Conservation (phyloP, 108 stramenopile genomes). For the Epithemia pelagica region DNA sequence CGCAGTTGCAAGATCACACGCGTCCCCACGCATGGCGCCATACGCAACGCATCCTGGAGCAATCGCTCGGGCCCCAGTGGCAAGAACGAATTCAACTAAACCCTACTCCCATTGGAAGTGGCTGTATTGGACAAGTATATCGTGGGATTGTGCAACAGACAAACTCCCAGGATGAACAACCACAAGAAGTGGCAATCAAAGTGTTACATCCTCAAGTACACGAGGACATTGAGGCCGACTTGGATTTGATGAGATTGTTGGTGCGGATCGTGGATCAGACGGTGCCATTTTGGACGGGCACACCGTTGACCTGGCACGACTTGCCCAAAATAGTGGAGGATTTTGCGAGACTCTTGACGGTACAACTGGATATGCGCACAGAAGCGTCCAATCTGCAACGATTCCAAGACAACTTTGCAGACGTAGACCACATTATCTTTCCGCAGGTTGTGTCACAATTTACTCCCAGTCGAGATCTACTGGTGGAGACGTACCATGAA, state of each 20-base stretch:
- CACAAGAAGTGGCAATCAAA: conserved; percentile 44
- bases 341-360: conserved; percentile 67
- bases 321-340: conserved; percentile 69
- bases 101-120: conserved; percentile 39
- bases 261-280: conserved; percentile 19
- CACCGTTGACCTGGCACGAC: conserved; percentile 36
- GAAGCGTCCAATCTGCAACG: conserved; percentile 72
- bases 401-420: conserved; percentile 64
- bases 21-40: conserved; percentile 47
- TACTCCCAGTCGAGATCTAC: conserved; percentile 45
- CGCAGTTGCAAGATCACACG: conserved; percentile 53
- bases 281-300: conserved; percentile 7
- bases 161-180: background rate
- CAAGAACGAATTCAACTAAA: conserved; percentile 27
- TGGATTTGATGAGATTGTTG: conserved; percentile 42
- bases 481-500: conserved; percentile 78
- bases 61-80: conserved; percentile 60
- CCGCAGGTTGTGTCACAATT: conserved; percentile 60
- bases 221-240: conserved; percentile 44
- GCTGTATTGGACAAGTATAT: conserved; percentile 72
- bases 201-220: conserved; percentile 53
- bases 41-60: conserved; percentile 32
- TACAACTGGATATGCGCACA: conserved; percentile 74
- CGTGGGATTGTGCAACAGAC: conserved; percentile 17
- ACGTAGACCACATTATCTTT: conserved; percentile 56